Evolutionary conservation across 2,329 filamentous ascomycete species (phyloP).

Genomic region (Colletotrichum paranaense): DNA sequence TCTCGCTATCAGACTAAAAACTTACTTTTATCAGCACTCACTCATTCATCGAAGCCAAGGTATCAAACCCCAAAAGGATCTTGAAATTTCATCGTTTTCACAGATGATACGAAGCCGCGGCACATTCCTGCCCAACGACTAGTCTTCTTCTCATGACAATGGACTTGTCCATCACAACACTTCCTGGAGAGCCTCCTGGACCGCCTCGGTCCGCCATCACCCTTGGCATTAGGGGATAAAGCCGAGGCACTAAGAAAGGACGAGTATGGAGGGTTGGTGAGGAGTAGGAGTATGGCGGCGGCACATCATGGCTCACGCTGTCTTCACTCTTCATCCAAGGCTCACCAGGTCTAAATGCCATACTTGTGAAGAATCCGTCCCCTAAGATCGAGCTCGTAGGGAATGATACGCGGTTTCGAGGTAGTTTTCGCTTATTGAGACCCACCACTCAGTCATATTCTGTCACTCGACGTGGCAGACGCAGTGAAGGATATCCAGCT

Average conservation of each 20-base stretch:
- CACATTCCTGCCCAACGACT: neutral
- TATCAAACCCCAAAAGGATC: no score
- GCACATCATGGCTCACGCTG: neutral
- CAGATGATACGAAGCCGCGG: neutral
- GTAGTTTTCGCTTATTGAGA: neutral
- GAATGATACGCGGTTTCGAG: neutral
- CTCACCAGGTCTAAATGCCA: neutral
- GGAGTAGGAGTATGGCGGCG: neutral
- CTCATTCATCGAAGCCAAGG: no score
- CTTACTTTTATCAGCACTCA: no score
- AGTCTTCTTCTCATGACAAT: neutral
- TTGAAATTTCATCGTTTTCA: neutral
- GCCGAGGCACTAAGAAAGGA: neutral
- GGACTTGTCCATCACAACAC: neutral
- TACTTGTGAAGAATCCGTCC: neutral
- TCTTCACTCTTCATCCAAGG: neutral
- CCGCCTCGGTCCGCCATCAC: neutral
- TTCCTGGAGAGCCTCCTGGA: neutral
- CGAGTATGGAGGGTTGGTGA: neutral
- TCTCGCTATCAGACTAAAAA: no score
- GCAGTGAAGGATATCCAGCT: neutral
- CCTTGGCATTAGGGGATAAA: neutral
- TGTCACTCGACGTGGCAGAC: slow-evolving; percentile 8
- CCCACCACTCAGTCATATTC: neutral
- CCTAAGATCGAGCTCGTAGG: neutral